Evolutionary conservation across 768 basidiomycete species (phyloP).

Genomic region (Chalciporus chontae): DNA sequence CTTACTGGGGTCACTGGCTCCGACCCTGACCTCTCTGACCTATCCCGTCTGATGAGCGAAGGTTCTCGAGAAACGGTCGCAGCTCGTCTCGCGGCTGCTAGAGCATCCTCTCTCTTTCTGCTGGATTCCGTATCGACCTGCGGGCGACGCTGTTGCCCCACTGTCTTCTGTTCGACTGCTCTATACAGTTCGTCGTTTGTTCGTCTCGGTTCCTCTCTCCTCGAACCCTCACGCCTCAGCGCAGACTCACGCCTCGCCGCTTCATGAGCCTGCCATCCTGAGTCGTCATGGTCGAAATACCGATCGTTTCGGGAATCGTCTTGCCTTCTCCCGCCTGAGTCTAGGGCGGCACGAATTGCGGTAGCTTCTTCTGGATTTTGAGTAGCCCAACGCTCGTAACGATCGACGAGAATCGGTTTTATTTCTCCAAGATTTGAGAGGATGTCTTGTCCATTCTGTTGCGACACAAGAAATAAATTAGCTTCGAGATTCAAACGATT

Average conservation of each 20-base stretch:
- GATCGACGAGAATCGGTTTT: slow-evolving; percentile 59
- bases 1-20: slow-evolving; percentile 28
- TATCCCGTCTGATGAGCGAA: slow-evolving; percentile 22
- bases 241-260: slow-evolving; percentile 30
- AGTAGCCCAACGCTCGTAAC: slow-evolving; percentile 58
- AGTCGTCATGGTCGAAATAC: slow-evolving; percentile 29
- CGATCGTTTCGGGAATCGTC: slow-evolving; percentile 25
- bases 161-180: slow-evolving; percentile 15
- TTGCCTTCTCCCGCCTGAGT: slow-evolving; percentile 18
- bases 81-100: slow-evolving; percentile 24
- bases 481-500: slow-evolving; percentile 5
- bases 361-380: slow-evolving; percentile 38
- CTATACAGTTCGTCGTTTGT: slow-evolving; percentile 36
- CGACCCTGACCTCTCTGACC: slow-evolving; percentile 21
- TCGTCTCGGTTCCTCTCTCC: slow-evolving; percentile 33
- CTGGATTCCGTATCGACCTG: slow-evolving; percentile 26
- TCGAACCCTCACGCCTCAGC: slow-evolving; percentile 31
- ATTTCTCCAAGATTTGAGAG: slow-evolving; percentile 62
- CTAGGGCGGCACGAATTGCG: slow-evolving; percentile 18
- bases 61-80: slow-evolving; percentile 22
- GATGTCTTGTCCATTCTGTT: slow-evolving; percentile 79
- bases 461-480: slow-evolving; percentile 19
- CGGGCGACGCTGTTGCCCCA: slow-evolving; percentile 19
- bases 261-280: slow-evolving; percentile 32
- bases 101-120: slow-evolving; percentile 31